These are phyloP conservation scores for Candida boidinii DNA, from an alignment of 805 yeast species.

Conservation along the genomic window DNA sequence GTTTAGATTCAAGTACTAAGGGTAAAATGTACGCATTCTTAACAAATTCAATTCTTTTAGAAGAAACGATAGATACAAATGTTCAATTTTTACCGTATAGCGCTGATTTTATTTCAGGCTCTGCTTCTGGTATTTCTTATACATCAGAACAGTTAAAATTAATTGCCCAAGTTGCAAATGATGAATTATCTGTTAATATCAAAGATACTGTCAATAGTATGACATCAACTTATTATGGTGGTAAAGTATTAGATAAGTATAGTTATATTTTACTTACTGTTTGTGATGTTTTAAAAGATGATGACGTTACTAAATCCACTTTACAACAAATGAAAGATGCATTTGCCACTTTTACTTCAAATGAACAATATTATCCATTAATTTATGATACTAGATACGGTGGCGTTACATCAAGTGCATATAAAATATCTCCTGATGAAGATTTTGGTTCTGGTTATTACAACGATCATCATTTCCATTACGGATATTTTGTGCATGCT, in stretches of 20 bases:
- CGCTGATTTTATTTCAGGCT: neutral
- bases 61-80: slow-evolving; percentile 30
- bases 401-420: slow-evolving; percentile 48
- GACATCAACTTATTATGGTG: slow-evolving; percentile 41
- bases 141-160: slow-evolving; percentile 33
- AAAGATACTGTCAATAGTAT: slow-evolving; percentile 26
- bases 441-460: slow-evolving; percentile 45
- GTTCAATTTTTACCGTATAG: slow-evolving; percentile 25
- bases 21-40: slow-evolving; percentile 41
- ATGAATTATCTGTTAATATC: slow-evolving; percentile 37
- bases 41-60: slow-evolving; percentile 28
- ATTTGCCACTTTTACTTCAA: slow-evolving; percentile 29
- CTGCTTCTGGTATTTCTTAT: slow-evolving; percentile 25
- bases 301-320: slow-evolving; percentile 39
- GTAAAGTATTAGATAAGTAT: slow-evolving; percentile 48
- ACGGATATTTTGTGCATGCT: slow-evolving; percentile 50
- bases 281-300: slow-evolving; percentile 33
- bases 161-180: slow-evolving; percentile 36
- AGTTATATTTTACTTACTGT: slow-evolving; percentile 47
- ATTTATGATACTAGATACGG: slow-evolving; percentile 46
- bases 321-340: slow-evolving; percentile 38
- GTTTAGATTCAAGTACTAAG: slow-evolving; percentile 38
- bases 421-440: slow-evolving; percentile 33
- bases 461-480: slow-evolving; percentile 53
- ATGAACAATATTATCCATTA: slow-evolving; percentile 40